A percentile compares a stretch with the other conserved stretches of the same genome.
phyloP scores from a whole-genome alignment of 2,329 filamentous ascomycete genomes.

The Calonectria montana region DNA sequence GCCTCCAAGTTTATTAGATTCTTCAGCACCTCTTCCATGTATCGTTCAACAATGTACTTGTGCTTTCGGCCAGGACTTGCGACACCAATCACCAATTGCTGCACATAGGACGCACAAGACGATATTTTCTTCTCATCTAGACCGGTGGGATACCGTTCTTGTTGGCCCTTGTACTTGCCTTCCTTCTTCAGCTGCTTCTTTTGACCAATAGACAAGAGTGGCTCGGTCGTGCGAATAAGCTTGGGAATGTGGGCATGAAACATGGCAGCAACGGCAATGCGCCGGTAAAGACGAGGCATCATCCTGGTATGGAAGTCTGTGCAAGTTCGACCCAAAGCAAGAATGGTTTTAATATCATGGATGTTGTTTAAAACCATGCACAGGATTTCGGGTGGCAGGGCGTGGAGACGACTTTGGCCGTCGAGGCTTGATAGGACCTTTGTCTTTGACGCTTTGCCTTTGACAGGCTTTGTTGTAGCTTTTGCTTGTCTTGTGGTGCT shows the following conservation, averaged over 20 bases:
- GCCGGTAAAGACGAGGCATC: constrained; percentile 29
- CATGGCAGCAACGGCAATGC: constrained; percentile 10
- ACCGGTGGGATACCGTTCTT: constrained; percentile 18
- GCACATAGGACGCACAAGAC: constrained; percentile 13
- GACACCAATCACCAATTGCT: constrained; percentile 20
- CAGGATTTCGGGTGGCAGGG: not conserved
- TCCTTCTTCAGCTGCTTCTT: constrained; percentile 34
- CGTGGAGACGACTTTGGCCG: not conserved
- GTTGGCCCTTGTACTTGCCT: constrained; percentile 33
- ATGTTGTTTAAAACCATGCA: not conserved
- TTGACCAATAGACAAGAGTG: constrained; percentile 27
- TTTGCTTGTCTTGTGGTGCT: not conserved
- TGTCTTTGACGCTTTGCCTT: not conserved
- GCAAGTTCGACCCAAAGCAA: constrained; percentile 27
- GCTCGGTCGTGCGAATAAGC: constrained; percentile 33
- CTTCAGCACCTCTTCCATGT: constrained; percentile 31
- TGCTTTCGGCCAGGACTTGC: constrained; percentile 27
- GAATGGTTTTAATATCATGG: not conserved
- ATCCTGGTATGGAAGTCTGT: constrained; percentile 31
- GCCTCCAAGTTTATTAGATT: constrained; percentile 30
- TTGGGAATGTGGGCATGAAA: constrained; percentile 35
- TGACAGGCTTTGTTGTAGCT: not conserved
- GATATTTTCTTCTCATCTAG: constrained; percentile 17
- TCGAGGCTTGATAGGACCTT: not conserved
- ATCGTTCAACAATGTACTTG: constrained; percentile 25